Evolutionary conservation across 2,329 filamentous ascomycete genomes (phyloP).

Genomic region (Hymenoscyphus infarciens): DNA sequence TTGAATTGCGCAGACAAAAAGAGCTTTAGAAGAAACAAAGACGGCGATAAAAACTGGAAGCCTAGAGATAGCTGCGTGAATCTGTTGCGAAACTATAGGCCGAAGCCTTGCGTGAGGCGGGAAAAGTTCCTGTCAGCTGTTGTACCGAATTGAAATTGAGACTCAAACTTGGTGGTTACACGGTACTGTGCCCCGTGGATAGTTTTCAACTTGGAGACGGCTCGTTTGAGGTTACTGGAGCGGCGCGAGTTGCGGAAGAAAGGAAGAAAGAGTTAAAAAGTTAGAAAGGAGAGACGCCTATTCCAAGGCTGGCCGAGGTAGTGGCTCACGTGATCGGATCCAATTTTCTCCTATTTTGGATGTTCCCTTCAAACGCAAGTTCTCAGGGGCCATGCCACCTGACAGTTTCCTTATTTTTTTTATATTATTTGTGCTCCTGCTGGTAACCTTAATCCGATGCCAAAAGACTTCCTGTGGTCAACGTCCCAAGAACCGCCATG

Average conservation of each 20-base stretch:
- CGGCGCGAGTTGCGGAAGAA: not conserved
- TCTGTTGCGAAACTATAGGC: not conserved
- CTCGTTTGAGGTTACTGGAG: not conserved
- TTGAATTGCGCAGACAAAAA: not conserved
- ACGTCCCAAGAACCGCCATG: slow-evolving; percentile 2
- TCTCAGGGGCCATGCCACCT: not conserved
- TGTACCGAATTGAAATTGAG: not conserved
- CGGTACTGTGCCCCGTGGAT: not conserved
- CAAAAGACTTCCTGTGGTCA: not conserved
- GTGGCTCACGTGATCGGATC: not conserved
- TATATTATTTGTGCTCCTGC: not conserved
- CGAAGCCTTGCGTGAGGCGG: not conserved
- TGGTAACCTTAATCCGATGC: not conserved
- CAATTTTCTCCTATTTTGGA: not conserved
- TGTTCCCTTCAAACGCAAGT: not conserved
- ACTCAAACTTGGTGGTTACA: not conserved
- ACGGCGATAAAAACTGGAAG: not conserved
- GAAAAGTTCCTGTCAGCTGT: not conserved
- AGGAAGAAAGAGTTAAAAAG: not conserved
- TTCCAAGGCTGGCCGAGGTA: not conserved
- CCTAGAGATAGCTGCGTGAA: not conserved
- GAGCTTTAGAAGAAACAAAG: not conserved
- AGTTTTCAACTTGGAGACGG: not conserved
- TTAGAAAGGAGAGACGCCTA: too few species aligned
- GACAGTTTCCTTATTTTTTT: not conserved